Base-by-base conservation (phyloP, 495 filamentous ascomycete genomes). In the Annulohypoxylon maeteangense region DNA sequence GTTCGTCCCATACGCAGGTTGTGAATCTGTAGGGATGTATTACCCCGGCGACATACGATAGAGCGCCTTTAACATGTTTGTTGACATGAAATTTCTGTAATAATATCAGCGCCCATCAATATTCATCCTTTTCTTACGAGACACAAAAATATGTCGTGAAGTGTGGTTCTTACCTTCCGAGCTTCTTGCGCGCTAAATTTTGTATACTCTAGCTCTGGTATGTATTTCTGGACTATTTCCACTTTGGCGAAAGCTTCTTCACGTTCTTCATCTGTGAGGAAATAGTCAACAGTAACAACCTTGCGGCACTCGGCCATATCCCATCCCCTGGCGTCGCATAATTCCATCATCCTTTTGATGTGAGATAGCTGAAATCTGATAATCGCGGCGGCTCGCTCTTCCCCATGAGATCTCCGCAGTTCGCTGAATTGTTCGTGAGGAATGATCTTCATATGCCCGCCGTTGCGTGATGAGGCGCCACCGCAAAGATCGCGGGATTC, bases 21-120 rank as follows among this genome's bases (percentile, higher is more conserved):
- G 86, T 75, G 36, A 87, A 75, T 36, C 78, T 76, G 58, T 84
- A 86, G 0, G 86, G 82, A 75, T 78, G 84, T 4, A 84, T 65
- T 3, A 80, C 76, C 23, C 75, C 82, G 23, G 81, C 82, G 3
- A 56, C 44, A 42, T 75, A 81, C 2, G 78, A 72, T 29, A 84
- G 75, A 50, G 77, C 78, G 1, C 82, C 82, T 7, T 63, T 42
- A 12, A 79, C 77, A 42, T 55, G 14, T 10, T 56, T 51, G 34
- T 75, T 71, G n/a, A 72, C 62, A 7, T 58, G 56, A 59, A 78
- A 81, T 42, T 70, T 44, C 72, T 79, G 12, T 3, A 6, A 1
- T 25, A 22, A 25, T 29, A 29, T 29, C 6, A 51, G 25, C 4
- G 16, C 3, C 11, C 16, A 44, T 44, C 11, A 48, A 34, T 57